These are phyloP conservation scores for Polytrichum commune DNA, from an alignment of 225 moss, liverwort and hornwort genomes.

Conservation along the genomic window DNA sequence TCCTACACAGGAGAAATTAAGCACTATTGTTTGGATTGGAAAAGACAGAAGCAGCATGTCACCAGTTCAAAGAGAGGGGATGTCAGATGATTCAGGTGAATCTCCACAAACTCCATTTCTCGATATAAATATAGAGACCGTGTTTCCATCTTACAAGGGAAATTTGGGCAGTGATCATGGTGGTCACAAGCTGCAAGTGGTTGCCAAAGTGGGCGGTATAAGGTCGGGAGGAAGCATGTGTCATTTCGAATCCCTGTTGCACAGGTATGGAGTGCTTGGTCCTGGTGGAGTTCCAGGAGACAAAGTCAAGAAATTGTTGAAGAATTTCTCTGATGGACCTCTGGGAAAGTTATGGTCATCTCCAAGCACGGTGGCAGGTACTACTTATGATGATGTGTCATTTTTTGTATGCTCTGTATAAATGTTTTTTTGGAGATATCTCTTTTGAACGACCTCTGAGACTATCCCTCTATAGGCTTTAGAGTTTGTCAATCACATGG, in stretches of 20 bases:
- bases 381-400: neutral
- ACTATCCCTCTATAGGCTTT: too few species aligned
- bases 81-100: constrained; percentile 20
- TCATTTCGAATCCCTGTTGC: constrained; percentile 77
- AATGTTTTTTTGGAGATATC: too few species aligned
- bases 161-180: constrained; percentile 61
- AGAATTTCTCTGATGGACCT: constrained; percentile 60
- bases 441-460: too few species aligned
- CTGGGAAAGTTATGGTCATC: constrained; percentile 52
- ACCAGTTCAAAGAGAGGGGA: constrained; percentile 36
- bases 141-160: constrained; percentile 53
- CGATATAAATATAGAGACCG: constrained; percentile 57
- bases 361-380: constrained; percentile 54
- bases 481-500: too few species aligned
- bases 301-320: constrained; percentile 63
- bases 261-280: constrained; percentile 66
- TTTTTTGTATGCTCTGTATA: too few species aligned
- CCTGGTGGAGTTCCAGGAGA: constrained; percentile 75
- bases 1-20: constrained; percentile 24
- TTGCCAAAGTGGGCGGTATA: constrained; percentile 74
- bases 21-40: constrained; percentile 89
- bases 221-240: constrained; percentile 92
- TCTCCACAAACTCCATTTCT: constrained; percentile 58
- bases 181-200: constrained; percentile 67
- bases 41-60: constrained; percentile 81